These are phyloP conservation scores for Colletotrichum cuscutae DNA, from an alignment of 2,329 filamentous ascomycete species.

Conservation along the genomic window DNA sequence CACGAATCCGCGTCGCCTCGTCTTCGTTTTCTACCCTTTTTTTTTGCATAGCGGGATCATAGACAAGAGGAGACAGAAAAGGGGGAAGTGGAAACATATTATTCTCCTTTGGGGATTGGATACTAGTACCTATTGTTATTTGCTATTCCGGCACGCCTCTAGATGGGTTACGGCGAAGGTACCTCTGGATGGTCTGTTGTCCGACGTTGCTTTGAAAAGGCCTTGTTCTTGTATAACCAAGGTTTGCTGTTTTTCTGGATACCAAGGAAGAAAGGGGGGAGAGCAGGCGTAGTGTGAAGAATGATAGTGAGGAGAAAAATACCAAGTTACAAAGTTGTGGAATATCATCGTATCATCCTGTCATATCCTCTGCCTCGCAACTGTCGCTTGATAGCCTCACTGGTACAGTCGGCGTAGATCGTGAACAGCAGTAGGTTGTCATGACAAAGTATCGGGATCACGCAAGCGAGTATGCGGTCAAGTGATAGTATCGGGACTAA, in stretches of 20 bases:
- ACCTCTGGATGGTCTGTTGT: neutral
- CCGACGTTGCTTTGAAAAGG: neutral
- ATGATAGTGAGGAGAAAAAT: neutral
- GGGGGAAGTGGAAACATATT: neutral
- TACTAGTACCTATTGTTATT: neutral
- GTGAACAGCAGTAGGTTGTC: too few relatives aligned
- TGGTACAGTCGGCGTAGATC: too few relatives aligned
- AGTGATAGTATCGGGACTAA: too few relatives aligned
- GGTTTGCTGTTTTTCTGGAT: neutral
- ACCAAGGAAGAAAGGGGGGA: neutral
- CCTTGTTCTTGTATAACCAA: neutral
- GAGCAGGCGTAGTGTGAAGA: neutral
- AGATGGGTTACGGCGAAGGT: neutral
- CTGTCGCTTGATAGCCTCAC: too few relatives aligned
- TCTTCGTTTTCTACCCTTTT: neutral
- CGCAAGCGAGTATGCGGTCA: too few relatives aligned
- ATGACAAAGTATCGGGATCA: too few relatives aligned
- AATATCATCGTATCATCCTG: too few relatives aligned
- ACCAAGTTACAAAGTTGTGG: neutral
- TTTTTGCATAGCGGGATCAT: constrained; percentile 29
- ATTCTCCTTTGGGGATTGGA: constrained; percentile 4
- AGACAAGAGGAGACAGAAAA: neutral
- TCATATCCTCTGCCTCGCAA: too few relatives aligned
- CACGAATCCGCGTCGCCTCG: neutral
- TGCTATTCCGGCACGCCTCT: neutral